Evolutionary conservation across 2,329 filamentous ascomycete species (phyloP).

Genomic region (Ophiostoma himal-ulmi): DNA sequence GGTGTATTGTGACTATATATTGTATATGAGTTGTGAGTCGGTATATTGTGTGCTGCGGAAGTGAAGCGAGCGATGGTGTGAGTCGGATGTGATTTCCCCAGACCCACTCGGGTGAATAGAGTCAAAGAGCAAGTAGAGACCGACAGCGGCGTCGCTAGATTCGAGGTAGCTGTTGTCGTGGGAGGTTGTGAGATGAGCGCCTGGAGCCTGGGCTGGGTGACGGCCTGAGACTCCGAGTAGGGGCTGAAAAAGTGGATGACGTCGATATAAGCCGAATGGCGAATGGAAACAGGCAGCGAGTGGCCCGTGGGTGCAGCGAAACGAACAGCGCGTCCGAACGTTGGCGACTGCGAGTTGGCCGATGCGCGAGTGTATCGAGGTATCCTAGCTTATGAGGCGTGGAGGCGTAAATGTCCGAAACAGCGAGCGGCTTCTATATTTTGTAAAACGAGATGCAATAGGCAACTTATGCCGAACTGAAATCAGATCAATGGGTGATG

Average conservation of each 20-base stretch:
- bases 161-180: no score
- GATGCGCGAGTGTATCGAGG: neutral
- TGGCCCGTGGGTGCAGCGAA: conserved; percentile 4
- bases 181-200: neutral
- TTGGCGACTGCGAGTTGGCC: neutral
- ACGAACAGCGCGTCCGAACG: neutral
- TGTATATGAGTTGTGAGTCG: neutral
- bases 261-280: conserved; percentile 7
- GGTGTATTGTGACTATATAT: neutral
- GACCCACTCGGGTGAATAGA: conserved; percentile 5
- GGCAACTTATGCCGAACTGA: no score
- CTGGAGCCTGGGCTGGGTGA: neutral
- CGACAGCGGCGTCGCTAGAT: neutral
- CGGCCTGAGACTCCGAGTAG: neutral
- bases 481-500: no score
- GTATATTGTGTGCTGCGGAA: conserved; percentile 1
- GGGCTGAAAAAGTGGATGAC: neutral
- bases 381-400: no score
- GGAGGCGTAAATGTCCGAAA: neutral
- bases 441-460: neutral
- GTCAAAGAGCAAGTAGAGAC: neutral
- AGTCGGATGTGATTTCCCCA: conserved; percentile 12
- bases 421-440: neutral
- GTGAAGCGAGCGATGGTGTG: neutral
- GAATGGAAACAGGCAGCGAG: neutral